These are phyloP conservation scores for Solanum tacnaense DNA, from an alignment of 257 asterid genomes.

Conservation along the genomic window DNA sequence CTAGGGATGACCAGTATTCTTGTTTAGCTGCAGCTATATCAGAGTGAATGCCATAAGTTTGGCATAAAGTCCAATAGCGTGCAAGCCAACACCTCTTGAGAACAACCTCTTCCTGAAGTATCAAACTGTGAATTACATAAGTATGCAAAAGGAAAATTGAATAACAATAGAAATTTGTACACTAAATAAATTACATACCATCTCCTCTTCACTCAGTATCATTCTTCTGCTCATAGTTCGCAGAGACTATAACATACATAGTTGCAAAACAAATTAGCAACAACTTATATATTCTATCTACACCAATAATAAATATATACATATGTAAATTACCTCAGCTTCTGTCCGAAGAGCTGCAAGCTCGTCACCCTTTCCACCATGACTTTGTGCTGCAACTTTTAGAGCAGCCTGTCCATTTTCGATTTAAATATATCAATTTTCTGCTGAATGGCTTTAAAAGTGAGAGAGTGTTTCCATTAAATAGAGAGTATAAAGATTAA, in stretches of 20 bases:
- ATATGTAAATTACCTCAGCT: constrained; percentile 48
- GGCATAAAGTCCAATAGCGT: constrained; percentile 73
- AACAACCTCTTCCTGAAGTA: constrained; percentile 77
- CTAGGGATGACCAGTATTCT: constrained; percentile 69
- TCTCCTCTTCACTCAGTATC: constrained; percentile 67
- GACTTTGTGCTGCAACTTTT: constrained; percentile 64
- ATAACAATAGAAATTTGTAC: neutral
- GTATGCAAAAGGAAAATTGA: constrained; percentile 3
- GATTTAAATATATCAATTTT: neutral
- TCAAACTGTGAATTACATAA: constrained; percentile 35
- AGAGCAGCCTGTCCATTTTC: constrained; percentile 57
- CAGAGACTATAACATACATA: constrained; percentile 24
- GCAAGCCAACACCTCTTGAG: constrained; percentile 97
- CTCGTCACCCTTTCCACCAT: constrained; percentile 62
- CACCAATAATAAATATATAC: neutral
- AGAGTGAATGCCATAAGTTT: constrained; percentile 61
- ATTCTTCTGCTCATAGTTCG: constrained; percentile 50
- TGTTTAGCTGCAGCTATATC: constrained; percentile 69
- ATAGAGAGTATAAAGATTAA: neutral
- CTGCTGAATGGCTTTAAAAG: neutral
- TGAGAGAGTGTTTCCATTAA: neutral
- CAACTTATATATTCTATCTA: neutral
- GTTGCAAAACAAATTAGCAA: neutral
- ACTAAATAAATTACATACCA: constrained; percentile 37
- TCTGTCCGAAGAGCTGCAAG: constrained; percentile 61